Evolutionary conservation across 2,329 filamentous ascomycete species (phyloP), one percentile per base, ranked within the genome.

Genomic region (Colletotrichum liriopes): DNA sequence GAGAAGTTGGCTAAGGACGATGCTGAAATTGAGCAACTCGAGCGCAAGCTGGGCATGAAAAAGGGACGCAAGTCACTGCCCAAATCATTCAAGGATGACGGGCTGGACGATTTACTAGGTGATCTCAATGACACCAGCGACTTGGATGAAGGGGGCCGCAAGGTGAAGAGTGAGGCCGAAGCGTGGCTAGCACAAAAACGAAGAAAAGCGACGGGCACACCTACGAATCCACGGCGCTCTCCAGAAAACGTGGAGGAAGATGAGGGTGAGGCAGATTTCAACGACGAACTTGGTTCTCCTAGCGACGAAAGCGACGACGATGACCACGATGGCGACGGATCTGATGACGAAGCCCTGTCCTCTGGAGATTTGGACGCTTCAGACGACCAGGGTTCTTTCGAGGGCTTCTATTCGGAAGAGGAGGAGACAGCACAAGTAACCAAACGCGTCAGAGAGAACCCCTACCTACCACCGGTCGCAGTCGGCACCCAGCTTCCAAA

Each of bases 31-130:
- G 92, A 93, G 26, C 91, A 91, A 3, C 85, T 98, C 41, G 96
- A 99, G 83, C 95, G 92, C 81, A 97, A 94, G 78, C 84, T 99
- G 3, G 96, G 96, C 0, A 88, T 98, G 43, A 91, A 88, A 75
- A 94, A 92, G 78, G 90, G 91, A 32, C 93, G 92, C 72, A 97
- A 94, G 78, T 92, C 89, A 41, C 81, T 94, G 6, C 91, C 92
- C 0, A 92, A 93, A 75, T 86, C 91, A 0, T 94, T 95, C 76
- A 88, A 90, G 26, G 93, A 97, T 8, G 95, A 98, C 78, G 96
- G 95, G 0, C 84, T 98, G 2, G 94, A 92, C 52, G 93, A 93
- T 67, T 82, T 99, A 4, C 84, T 98, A 26, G 93, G 90, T 11
- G 93, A 92, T 1, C 77, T 96, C 49, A 89, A 87, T 3, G 74